Base-by-base conservation (phyloP, 2,329 filamentous ascomycete species). In the Aspergillus ruber region DNA sequence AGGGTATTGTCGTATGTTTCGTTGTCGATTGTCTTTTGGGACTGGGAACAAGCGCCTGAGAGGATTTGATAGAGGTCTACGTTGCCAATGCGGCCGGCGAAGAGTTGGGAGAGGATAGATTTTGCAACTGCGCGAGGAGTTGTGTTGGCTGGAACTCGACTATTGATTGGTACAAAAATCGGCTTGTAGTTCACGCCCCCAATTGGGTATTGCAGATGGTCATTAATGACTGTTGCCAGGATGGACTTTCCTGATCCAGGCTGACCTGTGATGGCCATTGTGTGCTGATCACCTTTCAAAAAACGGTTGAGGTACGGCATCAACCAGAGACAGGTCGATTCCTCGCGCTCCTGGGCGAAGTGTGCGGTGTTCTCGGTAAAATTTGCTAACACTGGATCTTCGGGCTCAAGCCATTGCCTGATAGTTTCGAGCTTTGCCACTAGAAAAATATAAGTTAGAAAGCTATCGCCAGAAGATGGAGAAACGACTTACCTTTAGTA, bases 281-380 rank as follows among this genome's bases (percentile, higher is more conserved):
- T 64, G 12, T 67, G 65, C 25, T 76, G 63, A 0, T 68, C 56
- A 38, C 71, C 70, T 44, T 75, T 73, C 29, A 74, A 52, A 49
- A 80, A 81, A 8, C 69, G 68, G n/a, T 66, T 65, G 18, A 80
- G 58, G 27, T 74, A 66, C 33, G 74, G 70, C 20, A 72, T 67
- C 51, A 80, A 72, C 77, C 77, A 80, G 33, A 78, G 64, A 49
- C 77, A 79, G 17, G 76, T 80, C 50, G 73, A 73, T 50, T 79
- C 76, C 42, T 73, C 74, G 29, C 76, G 66, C 23, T 70, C 60
- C 23, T 60, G 68, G 50, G 61, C 71, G 56, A 58, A 65, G 52
- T 58, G 71, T 51, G 54, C 69, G 55, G 70, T 69, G 48, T 73
- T 72, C 13, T 71, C 67, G 12, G 65, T 67, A 18, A 78, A 58